phyloP scores from a whole-genome alignment of 106 monocot species.

The Apostasia shenzhenica region DNA sequence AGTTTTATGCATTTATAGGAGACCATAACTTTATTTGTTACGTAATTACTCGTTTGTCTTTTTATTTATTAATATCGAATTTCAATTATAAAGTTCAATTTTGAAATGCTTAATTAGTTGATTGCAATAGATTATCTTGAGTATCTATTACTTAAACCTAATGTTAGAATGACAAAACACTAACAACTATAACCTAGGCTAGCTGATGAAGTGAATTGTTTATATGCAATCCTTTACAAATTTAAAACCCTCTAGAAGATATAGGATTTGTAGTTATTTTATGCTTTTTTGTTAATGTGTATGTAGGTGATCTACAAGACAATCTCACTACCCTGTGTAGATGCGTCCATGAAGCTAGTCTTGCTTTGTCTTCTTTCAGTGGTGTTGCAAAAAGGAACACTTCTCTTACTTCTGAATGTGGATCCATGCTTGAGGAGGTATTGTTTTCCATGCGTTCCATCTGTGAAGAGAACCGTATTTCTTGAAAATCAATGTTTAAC shows the following conservation, averaged over 20 bases:
- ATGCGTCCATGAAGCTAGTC: slow-evolving; percentile 53
- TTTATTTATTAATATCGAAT: too few relatives aligned
- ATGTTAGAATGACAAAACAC: too few relatives aligned
- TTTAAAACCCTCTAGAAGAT: background rate
- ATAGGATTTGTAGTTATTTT: background rate
- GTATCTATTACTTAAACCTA: too few relatives aligned
- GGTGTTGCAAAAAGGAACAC: slow-evolving; percentile 64
- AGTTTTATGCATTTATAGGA: too few relatives aligned
- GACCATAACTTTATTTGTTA: too few relatives aligned
- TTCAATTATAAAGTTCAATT: too few relatives aligned
- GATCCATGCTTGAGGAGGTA: slow-evolving; percentile 97
- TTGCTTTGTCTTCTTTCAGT: slow-evolving; percentile 64
- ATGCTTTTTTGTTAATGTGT: background rate
- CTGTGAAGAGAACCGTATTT: too few relatives aligned
- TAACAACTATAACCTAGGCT: background rate
- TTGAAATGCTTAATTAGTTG: too few relatives aligned
- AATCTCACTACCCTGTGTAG: slow-evolving; percentile 42
- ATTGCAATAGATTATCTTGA: too few relatives aligned
- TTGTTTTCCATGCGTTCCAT: background rate
- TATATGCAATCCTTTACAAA: background rate
- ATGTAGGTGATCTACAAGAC: slow-evolving; percentile 77
- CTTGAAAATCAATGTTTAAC: too few relatives aligned
- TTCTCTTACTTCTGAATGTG: slow-evolving; percentile 88
- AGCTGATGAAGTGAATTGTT: background rate
- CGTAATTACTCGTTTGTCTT: too few relatives aligned